phyloP scores from a whole-genome alignment of 345 rosid genomes.

The Tarenaya hassleriana region DNA sequence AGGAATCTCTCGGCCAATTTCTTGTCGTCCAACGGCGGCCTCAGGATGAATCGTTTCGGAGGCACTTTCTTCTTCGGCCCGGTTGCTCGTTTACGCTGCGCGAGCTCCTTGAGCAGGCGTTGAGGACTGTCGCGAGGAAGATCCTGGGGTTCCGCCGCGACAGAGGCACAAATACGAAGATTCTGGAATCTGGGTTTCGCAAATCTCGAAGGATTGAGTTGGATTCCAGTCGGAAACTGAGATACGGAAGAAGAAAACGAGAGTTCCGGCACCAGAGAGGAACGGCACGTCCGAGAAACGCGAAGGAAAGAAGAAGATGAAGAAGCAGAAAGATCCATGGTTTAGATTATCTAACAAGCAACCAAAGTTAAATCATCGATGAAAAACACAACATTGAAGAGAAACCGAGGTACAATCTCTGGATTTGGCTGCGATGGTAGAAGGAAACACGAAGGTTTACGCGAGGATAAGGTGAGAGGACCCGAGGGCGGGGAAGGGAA shows the following conservation, averaged over 20 bases:
- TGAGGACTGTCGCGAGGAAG: conserved; percentile 78
- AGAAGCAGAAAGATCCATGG: conserved; percentile 62
- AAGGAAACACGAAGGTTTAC: too few relatives aligned
- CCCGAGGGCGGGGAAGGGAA: too few relatives aligned
- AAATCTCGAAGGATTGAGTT: conserved; percentile 25
- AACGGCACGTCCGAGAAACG: conserved; percentile 21
- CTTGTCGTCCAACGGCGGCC: conserved; percentile 87
- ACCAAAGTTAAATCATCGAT: conserved; percentile 2
- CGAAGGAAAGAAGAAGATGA: conserved; percentile 45
- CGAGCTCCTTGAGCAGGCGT: conserved; percentile 86
- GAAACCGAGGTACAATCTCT: conserved; percentile 10
- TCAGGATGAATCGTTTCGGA: conserved; percentile 62
- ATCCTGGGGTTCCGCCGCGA: conserved; percentile 54
- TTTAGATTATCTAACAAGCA: background rate
- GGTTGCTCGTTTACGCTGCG: conserved; percentile 61
- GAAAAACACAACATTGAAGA: background rate
- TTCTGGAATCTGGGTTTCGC: conserved; percentile 31
- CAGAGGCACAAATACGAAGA: conserved; percentile 39
- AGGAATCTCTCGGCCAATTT: conserved; percentile 65
- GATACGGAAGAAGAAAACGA: conserved; percentile 61
- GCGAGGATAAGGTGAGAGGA: too few relatives aligned
- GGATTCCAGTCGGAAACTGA: conserved; percentile 37
- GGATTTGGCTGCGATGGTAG: too few relatives aligned
- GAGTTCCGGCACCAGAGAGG: conserved; percentile 35
- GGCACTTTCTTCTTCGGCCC: conserved; percentile 65